Base-by-base conservation (phyloP, 805 yeast genomes). In the Wickerhamiella cacticola region DNA sequence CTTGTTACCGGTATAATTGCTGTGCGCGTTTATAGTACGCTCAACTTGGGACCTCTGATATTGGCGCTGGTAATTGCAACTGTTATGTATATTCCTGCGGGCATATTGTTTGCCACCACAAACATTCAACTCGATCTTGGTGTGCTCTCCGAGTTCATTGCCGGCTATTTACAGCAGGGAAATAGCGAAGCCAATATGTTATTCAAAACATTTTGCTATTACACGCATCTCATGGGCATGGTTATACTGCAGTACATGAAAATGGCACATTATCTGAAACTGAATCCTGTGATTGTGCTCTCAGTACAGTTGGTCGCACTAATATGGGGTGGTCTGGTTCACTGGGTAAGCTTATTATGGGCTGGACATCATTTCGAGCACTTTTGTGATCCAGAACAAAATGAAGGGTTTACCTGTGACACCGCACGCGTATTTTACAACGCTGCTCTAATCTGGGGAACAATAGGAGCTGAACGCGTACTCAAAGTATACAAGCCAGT, bases 81-180 rank as follows among this genome's bases (percentile, higher is more conserved):
- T 33, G 62, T 75, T 12, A 73, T 79, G 57, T 63, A 80, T 43
- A 63, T 80, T 40, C 88, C 87, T 5, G 66, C 78, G 19, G 77
- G 80, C 1, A 65, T 80, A 16, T 69, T 81, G 45, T 74, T 72
- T 16, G 80, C 84, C 3, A 72, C 76, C 29, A 78, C 87, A 0
- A 80, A 80, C 64, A 72, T 66, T 41, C 56, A 70, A 1, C 72
- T 79, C 49, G 80, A 80, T 10, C 64, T 79, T 52, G 76, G 75
- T 55, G 83, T 79, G 4, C 59, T 80, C 46, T 73, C 80, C 2
- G 85, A 80, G 58, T 64, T 80, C 51, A 70, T 80, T 39, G 74
- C 76, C 23, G 86, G 85, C 1, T 79, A 77, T 59, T 70, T 79
- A 51, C 66, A 75, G 10, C 84, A 83, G 3, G 83, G 79, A 1